Conservation (phyloP, 2,329 filamentous ascomycete species). For the Cucurbitaria berberidis region DNA sequence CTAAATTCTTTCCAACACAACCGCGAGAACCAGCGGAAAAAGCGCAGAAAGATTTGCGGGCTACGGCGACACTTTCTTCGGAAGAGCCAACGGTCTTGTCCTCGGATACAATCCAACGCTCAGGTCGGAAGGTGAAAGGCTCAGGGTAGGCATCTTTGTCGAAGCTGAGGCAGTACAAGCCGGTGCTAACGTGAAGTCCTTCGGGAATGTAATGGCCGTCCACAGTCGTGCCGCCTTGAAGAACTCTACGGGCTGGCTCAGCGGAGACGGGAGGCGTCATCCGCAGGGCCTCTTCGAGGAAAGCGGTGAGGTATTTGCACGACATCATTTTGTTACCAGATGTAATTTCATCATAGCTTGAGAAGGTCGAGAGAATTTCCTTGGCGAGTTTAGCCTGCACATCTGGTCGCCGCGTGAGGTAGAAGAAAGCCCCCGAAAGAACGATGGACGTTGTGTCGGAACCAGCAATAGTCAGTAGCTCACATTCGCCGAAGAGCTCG, state of each 20-base stretch:
- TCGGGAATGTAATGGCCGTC: constrained; percentile 26
- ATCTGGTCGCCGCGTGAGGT: constrained; percentile 20
- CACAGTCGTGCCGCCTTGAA: constrained; percentile 25
- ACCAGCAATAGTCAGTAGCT: constrained; percentile 31
- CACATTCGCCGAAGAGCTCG: constrained; percentile 47
- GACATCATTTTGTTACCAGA: constrained; percentile 20
- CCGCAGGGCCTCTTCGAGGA: constrained; percentile 29
- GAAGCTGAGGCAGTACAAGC: constrained; percentile 22
- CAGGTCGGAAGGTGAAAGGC: constrained; percentile 33
- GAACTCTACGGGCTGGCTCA: constrained; percentile 29
- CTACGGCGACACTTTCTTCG: constrained; percentile 18
- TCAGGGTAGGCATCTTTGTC: constrained; percentile 23
- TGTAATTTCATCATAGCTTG: constrained; percentile 22
- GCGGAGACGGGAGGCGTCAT: constrained; percentile 29
- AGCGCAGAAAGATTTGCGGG: constrained; percentile 25
- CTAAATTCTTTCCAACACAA: constrained; percentile 42
- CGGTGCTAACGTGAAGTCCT: constrained; percentile 21
- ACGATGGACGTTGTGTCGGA: constrained; percentile 30
- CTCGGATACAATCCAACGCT: constrained; percentile 33
- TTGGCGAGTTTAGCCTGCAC: constrained; percentile 22
- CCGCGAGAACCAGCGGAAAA: constrained; percentile 36
- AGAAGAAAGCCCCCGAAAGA: constrained; percentile 28
- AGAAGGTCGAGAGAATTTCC: constrained; percentile 26
- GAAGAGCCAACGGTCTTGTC: constrained; percentile 14
- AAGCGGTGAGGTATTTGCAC: constrained; percentile 30